Conservation (phyloP, 2,329 filamentous ascomycete species). For the Penicillium sp. region DNA sequence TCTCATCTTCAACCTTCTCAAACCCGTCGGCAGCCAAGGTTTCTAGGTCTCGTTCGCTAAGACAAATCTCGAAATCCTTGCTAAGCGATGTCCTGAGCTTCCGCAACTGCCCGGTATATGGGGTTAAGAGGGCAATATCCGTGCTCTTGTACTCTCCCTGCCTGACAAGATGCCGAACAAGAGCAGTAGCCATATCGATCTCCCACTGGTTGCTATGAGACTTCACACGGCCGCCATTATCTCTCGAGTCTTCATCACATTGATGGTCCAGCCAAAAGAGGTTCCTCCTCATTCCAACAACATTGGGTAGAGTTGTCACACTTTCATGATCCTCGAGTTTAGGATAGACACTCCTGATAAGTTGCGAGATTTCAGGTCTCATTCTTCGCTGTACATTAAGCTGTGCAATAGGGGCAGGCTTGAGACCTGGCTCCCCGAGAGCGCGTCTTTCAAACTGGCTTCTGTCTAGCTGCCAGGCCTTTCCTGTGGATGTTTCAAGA, state of each 20-base stretch:
- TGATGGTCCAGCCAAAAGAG: constrained; percentile 26
- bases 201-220: constrained; percentile 21
- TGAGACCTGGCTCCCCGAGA: constrained; percentile 7
- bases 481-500: constrained; percentile 3
- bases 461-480: constrained; percentile 7
- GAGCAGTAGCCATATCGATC: constrained; percentile 19
- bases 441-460: constrained; percentile 14
- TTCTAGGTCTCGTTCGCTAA: constrained; percentile 9
- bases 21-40: constrained; percentile 2
- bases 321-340: constrained; percentile 5
- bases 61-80: constrained; percentile 6
- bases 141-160: constrained; percentile 22
- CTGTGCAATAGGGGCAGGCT: constrained; percentile 1
- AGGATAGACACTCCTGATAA: constrained; percentile 8
- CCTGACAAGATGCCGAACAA: constrained; percentile 21
- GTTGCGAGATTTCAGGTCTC: constrained; percentile 8
- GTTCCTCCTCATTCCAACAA: constrained; percentile 11
- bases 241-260: constrained; percentile 10
- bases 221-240: constrained; percentile 7
- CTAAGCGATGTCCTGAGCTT: constrained; percentile 9
- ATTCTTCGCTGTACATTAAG: constrained; percentile 16
- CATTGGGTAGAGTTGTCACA: not conserved
- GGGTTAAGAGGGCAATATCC: constrained; percentile 24
- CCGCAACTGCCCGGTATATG: constrained; percentile 18
- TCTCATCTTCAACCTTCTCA: too few relatives aligned